phyloP scores from a whole-genome alignment of 257 asterid species.

The Solanum etuberosum region DNA sequence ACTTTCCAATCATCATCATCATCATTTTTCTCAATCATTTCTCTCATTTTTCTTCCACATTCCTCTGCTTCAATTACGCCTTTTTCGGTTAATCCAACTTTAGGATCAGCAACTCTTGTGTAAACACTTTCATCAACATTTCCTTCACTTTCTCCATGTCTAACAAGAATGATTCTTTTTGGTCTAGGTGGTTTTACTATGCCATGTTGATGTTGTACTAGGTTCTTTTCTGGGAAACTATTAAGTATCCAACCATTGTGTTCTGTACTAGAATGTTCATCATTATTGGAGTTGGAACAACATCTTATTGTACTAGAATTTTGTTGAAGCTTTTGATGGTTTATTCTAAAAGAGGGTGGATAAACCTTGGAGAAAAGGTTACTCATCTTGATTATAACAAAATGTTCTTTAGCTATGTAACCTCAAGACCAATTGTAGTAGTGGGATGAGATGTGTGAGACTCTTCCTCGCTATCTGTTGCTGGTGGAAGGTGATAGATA shows the following conservation, averaged over 20 bases:
- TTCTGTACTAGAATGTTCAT: background rate
- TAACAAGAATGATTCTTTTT: constrained; percentile 48
- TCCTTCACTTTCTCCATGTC: constrained; percentile 76
- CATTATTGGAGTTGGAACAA: constrained; percentile 6
- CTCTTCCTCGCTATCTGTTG: background rate
- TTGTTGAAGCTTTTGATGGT: background rate
- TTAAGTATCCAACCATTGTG: constrained; percentile 7
- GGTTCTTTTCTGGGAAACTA: constrained; percentile 37
- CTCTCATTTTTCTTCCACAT: constrained; percentile 38
- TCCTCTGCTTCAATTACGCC: constrained; percentile 45
- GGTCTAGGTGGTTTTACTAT: constrained; percentile 51
- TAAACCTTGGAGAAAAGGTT: constrained; percentile 12
- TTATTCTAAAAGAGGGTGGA: constrained; percentile 1
- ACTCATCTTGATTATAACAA: constrained; percentile 6
- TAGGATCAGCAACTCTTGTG: constrained; percentile 67
- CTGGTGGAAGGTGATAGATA: background rate
- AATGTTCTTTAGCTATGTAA: background rate
- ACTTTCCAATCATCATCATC: constrained; percentile 56
- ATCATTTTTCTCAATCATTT: constrained; percentile 42
- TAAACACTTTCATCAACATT: constrained; percentile 63
- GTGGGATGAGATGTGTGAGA: background rate
- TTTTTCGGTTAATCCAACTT: constrained; percentile 33
- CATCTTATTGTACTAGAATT: constrained; percentile 10
- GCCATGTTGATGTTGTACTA: background rate
- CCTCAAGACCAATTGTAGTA: background rate